Base-by-base conservation (phyloP, 768 basidiomycete genomes). In the Suillus lakei region DNA sequence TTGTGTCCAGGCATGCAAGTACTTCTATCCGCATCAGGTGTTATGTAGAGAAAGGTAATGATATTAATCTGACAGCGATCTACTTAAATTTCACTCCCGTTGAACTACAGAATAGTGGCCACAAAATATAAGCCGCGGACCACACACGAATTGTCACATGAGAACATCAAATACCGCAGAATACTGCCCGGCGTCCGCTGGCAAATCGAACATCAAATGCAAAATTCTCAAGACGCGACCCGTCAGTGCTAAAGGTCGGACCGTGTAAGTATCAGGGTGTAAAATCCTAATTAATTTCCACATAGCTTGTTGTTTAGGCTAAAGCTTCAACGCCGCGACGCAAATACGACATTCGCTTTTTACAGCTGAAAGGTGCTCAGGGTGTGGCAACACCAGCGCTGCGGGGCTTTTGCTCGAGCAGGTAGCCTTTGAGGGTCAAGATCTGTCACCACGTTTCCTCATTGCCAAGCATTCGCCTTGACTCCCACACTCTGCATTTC, bases 21-120 rank as follows among this genome's bases (percentile, higher is more conserved):
- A 16, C 18, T 41, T 41, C 38, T 39, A 39, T 59, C 39, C 58
- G 38, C 18, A 38, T 34, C 38, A 5, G 36, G 23, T 4, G 15
- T 26, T 36, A 10, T 58, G 23, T 28, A 41, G 18, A 59, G 58
- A 41, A 39, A 28, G 39, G 58, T 30, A 30, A 30, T 59, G 13
- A 39, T 30, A 41, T 26, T 53, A 53, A 59, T 41, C 55, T 58
- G 55, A 26, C 36, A 56, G 55, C 23, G 16, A 39, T 59, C 36
- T 28, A 58, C 38, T 39, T 34, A 56, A 53, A 10, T 26, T 39
- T 59, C 9, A 26, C 36, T 39, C 23, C 56, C 16, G 56, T 39
- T 54, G n/a, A 54, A 54, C 32, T 18, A 21, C 53, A 13, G 32
- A 39, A 58, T 39, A 6, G 38, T 38, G 36, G 23, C 9, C 26